These are phyloP conservation scores for Diutina scorzettiae DNA, from an alignment of 1,139 yeast genomes.

Conservation along the genomic window DNA sequence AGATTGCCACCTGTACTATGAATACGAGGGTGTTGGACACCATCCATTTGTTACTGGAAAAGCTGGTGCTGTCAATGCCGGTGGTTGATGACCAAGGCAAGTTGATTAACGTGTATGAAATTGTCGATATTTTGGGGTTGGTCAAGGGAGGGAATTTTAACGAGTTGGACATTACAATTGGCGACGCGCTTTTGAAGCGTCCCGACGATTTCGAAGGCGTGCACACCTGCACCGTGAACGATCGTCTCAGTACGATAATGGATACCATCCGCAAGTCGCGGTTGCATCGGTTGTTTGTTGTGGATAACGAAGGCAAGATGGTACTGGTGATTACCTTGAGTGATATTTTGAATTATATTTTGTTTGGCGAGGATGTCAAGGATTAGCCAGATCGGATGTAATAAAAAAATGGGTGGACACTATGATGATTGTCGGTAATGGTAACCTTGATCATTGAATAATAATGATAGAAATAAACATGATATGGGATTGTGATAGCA, in stretches of 20 bases:
- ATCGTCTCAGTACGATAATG: slow-evolving; percentile 80
- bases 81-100: slow-evolving; percentile 47
- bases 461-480: too few species aligned
- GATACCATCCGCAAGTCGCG: slow-evolving; percentile 89
- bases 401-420: too few species aligned
- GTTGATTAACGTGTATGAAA: slow-evolving; percentile 86
- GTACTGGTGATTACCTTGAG: slow-evolving; percentile 83
- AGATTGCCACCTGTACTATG: slow-evolving; percentile 75
- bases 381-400: too few species aligned
- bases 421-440: too few species aligned
- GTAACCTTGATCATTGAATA: too few species aligned
- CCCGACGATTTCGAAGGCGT: slow-evolving; percentile 98
- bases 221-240: slow-evolving; percentile 84
- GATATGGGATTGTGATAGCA: too few species aligned
- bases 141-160: slow-evolving; percentile 93
- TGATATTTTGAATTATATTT: slow-evolving; percentile 77
- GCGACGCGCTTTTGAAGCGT: slow-evolving; percentile 90
- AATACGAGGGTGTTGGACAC: slow-evolving; percentile 91
- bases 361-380: slow-evolving; percentile 47
- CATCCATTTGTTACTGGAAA: slow-evolving; percentile 66
- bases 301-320: slow-evolving; percentile 67
- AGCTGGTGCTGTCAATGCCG: slow-evolving; percentile 84
- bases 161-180: slow-evolving; percentile 83
- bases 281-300: slow-evolving; percentile 85
- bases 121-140: slow-evolving; percentile 85